Conservation (phyloP, 495 filamentous ascomycete species). For the Evernia prunastri region DNA sequence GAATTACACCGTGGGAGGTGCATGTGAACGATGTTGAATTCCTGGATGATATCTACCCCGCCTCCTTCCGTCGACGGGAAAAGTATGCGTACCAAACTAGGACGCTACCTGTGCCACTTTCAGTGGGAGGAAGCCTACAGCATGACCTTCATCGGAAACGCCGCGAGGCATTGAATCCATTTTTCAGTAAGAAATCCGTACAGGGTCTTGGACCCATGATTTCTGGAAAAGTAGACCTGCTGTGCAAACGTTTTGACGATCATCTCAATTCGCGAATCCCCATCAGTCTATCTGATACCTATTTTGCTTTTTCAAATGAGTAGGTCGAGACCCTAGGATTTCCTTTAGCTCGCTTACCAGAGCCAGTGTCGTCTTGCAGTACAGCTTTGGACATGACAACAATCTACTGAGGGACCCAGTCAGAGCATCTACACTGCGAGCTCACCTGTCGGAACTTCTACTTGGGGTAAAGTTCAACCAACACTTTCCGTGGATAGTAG, state of each 20-base stretch:
- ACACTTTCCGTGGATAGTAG: constrained; percentile 37
- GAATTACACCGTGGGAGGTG: constrained; percentile 36
- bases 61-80: constrained; percentile 20
- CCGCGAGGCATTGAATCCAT: constrained; percentile 34
- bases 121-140: constrained; percentile 28
- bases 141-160: constrained; percentile 33
- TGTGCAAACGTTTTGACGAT: constrained; percentile 25
- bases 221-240: constrained; percentile 18
- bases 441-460: constrained; percentile 34
- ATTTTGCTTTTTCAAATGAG: constrained; percentile 35
- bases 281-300: constrained; percentile 32
- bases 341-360: too few species aligned
- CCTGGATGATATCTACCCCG: constrained; percentile 31
- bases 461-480: constrained; percentile 37
- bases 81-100: constrained; percentile 28
- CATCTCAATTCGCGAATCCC: constrained; percentile 23
- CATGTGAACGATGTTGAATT: constrained; percentile 34
- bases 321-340: too few species aligned
- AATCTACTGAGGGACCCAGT: constrained; percentile 33
- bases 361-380: constrained; percentile 36
- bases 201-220: constrained; percentile 29
- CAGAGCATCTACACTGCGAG: constrained; percentile 28
- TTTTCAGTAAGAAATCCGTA: constrained; percentile 36
- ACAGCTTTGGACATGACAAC: constrained; percentile 35
- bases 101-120: constrained; percentile 21